Conservation (phyloP, 768 basidiomycete genomes). For the Mycena amicta region DNA sequence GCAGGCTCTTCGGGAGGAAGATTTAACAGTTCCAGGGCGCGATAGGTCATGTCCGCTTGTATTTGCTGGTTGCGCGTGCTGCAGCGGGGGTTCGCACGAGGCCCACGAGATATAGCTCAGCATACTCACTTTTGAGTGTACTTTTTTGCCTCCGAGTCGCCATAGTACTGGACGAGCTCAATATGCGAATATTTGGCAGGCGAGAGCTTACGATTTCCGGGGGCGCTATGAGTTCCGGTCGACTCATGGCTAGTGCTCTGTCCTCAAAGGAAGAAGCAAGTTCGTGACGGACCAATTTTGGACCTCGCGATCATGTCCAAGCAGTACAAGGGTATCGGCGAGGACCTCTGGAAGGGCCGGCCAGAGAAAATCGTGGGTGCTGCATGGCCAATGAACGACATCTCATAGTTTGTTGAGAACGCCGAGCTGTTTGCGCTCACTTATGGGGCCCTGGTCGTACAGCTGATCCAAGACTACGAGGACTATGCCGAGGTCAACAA, state of each 20-base stretch:
- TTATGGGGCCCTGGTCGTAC: conserved; percentile 96
- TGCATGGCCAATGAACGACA: background rate
- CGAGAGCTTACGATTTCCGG: conserved; percentile 56
- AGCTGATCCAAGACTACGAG: conserved; percentile 98
- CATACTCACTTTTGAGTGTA: conserved; percentile 85
- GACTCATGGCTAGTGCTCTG: conserved; percentile 61
- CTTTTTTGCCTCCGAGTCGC: conserved; percentile 92
- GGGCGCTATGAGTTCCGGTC: conserved; percentile 87
- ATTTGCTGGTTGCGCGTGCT: conserved; percentile 96
- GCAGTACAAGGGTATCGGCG: conserved; percentile 86
- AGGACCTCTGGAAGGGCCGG: conserved; percentile 94
- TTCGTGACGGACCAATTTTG: background rate
- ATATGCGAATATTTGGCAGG: conserved; percentile 3
- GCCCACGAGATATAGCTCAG: conserved; percentile 23
- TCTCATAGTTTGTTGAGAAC: conserved; percentile 59
- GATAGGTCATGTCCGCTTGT: conserved; percentile 96
- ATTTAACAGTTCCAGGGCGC: conserved; percentile 89
- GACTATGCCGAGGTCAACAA: conserved; percentile 95
- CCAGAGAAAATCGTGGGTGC: conserved; percentile 90
- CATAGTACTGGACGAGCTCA: conserved; percentile 77
- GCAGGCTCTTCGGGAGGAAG: conserved; percentile 79
- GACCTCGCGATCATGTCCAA: conserved; percentile 37
- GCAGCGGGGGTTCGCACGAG: conserved; percentile 9
- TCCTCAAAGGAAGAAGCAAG: no score
- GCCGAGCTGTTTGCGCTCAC: conserved; percentile 96